Evolutionary conservation across 2,329 filamentous ascomycete species (phyloP), one percentile per base, ranked within the genome.

Genomic region (Colletotrichum shisoi): DNA sequence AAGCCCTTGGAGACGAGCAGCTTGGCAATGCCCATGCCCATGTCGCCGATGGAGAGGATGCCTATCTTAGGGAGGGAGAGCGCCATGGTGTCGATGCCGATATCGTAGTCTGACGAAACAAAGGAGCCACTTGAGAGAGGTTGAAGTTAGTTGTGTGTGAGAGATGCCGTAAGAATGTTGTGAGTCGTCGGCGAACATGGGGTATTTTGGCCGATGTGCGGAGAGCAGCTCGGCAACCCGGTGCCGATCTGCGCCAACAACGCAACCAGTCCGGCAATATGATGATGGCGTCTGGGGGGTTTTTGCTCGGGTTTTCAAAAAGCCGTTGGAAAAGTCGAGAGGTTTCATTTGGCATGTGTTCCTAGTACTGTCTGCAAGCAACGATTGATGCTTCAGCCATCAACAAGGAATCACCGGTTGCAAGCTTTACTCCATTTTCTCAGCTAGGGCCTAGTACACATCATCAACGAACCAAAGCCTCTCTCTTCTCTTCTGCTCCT

Each of bases 21-120:
- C 64, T 77, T 79, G 63, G 83, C 83, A 46, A 85, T 81, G 46
- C 83, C 83, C 67, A 79, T 76, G 59, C 84, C 84, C 84, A 86
- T 86, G 69, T 85, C 83, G 5, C 84, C 84, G 62, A 85, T 79
- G 42, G 84, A 86, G 69, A 85, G 72, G 63, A 85, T 80, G 60
- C 81, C 83, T 48, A 86, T 75, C 66, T 78, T 80, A 8, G 62
- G 62, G 12, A 64, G 48, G 7, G 62, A 48, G 48, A 64, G 46
- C n/a, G 62, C 34, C 62, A 64, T 60, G 48, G 3, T 34, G 39
- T 6, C 51, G 3, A 27, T 15, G 19, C 42, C 42, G n/a, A 21
- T 31, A 8, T 53, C 40, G 19, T 19, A 21, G 21, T 54, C n/a
- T 7, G 12, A 40, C 7, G 4, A 3, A 24, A 6, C 12, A 1